These are phyloP conservation scores for Pseudogymnoascus destructans DNA, from an alignment of 2,329 filamentous ascomycete genomes.

Conservation along the genomic window DNA sequence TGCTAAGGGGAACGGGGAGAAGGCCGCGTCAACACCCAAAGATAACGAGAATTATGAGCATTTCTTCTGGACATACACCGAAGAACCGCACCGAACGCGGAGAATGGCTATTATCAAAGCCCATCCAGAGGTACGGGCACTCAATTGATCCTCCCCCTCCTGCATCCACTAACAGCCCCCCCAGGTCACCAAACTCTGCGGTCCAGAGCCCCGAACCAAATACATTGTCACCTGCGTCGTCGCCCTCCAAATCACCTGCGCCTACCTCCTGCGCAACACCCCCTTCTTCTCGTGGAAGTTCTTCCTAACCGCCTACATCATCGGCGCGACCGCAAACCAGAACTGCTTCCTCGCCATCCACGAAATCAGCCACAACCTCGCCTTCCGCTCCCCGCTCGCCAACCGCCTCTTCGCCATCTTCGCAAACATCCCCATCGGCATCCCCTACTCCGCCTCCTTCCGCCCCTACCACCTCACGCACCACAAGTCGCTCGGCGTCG, in stretches of 20 bases:
- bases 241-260: constrained; percentile 62
- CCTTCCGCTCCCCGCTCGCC: constrained; percentile 65
- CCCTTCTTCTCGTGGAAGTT: constrained; percentile 74
- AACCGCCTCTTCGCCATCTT: constrained; percentile 85
- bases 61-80: constrained; percentile 99
- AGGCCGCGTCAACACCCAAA: constrained; percentile 12
- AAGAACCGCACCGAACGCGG: constrained; percentile 87
- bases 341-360: constrained; percentile 98
- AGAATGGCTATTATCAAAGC: constrained; percentile 94
- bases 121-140: constrained; percentile 67
- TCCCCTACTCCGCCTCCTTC: constrained; percentile 94
- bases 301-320: constrained; percentile 74
- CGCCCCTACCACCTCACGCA: constrained; percentile 96
- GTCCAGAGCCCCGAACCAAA: constrained; percentile 89
- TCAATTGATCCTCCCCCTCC: neutral
- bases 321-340: constrained; percentile 93
- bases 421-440: constrained; percentile 88
- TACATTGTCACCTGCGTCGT: constrained; percentile 81
- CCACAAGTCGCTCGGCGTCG: constrained; percentile 95
- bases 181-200: constrained; percentile 91
- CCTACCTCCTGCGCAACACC: constrained; percentile 62
- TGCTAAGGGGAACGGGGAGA: constrained; percentile 9
- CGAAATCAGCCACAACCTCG: constrained; percentile 96
- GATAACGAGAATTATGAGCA: constrained; percentile 28
- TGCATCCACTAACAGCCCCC: neutral